Conservation (phyloP, 2,329 filamentous ascomycete genomes). For the Blastomyces parvus region DNA sequence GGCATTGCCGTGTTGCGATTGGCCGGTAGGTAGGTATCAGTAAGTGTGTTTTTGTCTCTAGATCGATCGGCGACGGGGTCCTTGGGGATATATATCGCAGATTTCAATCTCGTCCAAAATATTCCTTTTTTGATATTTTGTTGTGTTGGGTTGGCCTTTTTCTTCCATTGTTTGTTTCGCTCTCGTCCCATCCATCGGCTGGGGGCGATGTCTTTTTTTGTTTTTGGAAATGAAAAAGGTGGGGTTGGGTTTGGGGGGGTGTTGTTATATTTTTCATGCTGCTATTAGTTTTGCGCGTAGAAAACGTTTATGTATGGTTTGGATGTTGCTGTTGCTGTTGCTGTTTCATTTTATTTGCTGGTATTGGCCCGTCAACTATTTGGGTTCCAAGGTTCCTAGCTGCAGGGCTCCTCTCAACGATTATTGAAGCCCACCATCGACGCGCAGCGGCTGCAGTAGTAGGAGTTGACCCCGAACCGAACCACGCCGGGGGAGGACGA, state of each 20-base stretch:
- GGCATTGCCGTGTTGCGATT: background rate
- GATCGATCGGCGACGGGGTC: too few species aligned
- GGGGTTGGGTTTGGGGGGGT: background rate
- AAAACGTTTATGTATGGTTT: background rate
- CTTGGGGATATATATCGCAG: background rate
- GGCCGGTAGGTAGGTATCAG: background rate
- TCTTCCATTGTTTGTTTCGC: background rate
- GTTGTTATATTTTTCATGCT: background rate
- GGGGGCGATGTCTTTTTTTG: background rate
- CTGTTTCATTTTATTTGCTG: background rate
- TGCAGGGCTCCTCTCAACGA: constrained; percentile 22
- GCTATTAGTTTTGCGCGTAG: background rate
- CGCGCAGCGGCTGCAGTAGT: constrained; percentile 40
- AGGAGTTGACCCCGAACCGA: constrained; percentile 42
- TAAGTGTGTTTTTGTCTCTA: too few species aligned
- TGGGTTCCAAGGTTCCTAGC: too few species aligned
- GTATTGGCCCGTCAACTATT: too few species aligned
- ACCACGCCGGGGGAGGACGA: constrained; percentile 31
- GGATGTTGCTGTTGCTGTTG: background rate
- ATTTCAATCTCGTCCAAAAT: background rate
- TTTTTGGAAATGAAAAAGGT: background rate
- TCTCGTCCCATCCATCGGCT: background rate
- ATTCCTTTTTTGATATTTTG: background rate
- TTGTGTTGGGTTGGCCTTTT: too few species aligned
- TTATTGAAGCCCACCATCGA: constrained; percentile 37